phyloP scores from a whole-genome alignment of 441 rosid species.

The Breynia disticha region DNA sequence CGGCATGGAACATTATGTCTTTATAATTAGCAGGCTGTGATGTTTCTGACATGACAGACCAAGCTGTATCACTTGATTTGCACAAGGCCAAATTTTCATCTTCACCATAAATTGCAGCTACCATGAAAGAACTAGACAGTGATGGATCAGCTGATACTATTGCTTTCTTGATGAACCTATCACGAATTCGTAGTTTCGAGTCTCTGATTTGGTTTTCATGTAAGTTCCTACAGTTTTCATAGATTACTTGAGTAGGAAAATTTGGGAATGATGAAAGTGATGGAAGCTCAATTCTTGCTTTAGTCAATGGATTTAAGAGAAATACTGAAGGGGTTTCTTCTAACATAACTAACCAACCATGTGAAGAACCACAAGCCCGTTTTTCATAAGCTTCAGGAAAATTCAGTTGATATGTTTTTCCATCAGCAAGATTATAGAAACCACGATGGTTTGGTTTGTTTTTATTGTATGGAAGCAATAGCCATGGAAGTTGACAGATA shows the following conservation, averaged over 20 bases:
- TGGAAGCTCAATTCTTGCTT: slow-evolving; percentile 12
- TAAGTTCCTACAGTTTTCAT: slow-evolving; percentile 7
- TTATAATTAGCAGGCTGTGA: slow-evolving; percentile 3
- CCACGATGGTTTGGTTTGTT: slow-evolving; percentile 2
- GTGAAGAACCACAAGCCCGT: slow-evolving; percentile 11
- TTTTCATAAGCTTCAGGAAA: slow-evolving; percentile 8
- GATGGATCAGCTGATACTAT: slow-evolving; percentile 12
- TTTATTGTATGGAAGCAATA: slow-evolving; percentile 6
- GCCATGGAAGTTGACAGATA: slow-evolving; percentile 9
- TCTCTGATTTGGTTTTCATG: neutral
- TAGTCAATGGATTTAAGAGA: slow-evolving; percentile 13
- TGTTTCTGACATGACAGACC: slow-evolving; percentile 5
- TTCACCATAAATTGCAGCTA: slow-evolving; percentile 4
- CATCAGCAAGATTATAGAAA: slow-evolving; percentile 4
- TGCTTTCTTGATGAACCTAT: slow-evolving; percentile 7
- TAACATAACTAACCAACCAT: slow-evolving; percentile 13
- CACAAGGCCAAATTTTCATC: slow-evolving; percentile 8
- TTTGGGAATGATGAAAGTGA: slow-evolving; percentile 6
- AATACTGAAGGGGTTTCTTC: slow-evolving; percentile 9
- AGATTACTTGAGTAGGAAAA: slow-evolving; percentile 12
- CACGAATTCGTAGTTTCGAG: slow-evolving; percentile 3
- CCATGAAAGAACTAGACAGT: neutral
- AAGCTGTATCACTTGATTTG: neutral
- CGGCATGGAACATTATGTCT: slow-evolving; percentile 3
- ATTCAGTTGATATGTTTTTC: neutral